phyloP scores from a whole-genome alignment of 169 alveolate species.

The Ichthyophthirius multifiliis region DNA sequence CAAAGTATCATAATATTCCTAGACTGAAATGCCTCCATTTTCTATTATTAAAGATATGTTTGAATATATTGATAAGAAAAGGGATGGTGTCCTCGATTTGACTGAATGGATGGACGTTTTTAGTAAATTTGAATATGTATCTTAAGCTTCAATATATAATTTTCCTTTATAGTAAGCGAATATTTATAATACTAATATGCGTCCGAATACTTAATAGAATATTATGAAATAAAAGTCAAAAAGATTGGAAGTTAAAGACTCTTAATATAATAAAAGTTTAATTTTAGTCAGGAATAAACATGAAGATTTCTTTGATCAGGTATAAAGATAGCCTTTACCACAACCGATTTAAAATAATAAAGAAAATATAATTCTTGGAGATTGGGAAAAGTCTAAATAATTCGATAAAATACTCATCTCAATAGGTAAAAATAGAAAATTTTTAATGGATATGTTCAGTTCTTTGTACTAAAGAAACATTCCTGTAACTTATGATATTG shows the following conservation, averaged over 20 bases:
- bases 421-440: conserved; percentile 54
- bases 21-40: conserved; percentile 68
- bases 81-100: conserved; percentile 79
- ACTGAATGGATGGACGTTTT: conserved; percentile 85
- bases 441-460: conserved; percentile 40
- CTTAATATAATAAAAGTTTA: too few relatives aligned
- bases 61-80: conserved; percentile 81
- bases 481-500: conserved; percentile 33
- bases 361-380: not conserved
- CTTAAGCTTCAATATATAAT: conserved; percentile 36
- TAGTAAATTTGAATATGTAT: conserved; percentile 46
- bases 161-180: not conserved
- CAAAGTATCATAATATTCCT: conserved; percentile 53
- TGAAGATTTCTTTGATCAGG: not conserved
- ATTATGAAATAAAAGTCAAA: not conserved
- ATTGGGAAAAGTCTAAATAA: conserved; percentile 48
- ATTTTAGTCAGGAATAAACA: not conserved
- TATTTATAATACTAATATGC: not conserved
- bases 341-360: not conserved
- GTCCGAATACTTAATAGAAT: not conserved
- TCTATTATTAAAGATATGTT: conserved; percentile 81
- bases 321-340: conserved; percentile 5
- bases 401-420: conserved; percentile 26
- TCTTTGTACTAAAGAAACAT: not conserved
- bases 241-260: too few relatives aligned